Percentiles rank a stretch among this genome's conserved stretches.
Evolutionary conservation across 441 rosid species (phyloP).

Genomic region (Erodium trifolium): DNA sequence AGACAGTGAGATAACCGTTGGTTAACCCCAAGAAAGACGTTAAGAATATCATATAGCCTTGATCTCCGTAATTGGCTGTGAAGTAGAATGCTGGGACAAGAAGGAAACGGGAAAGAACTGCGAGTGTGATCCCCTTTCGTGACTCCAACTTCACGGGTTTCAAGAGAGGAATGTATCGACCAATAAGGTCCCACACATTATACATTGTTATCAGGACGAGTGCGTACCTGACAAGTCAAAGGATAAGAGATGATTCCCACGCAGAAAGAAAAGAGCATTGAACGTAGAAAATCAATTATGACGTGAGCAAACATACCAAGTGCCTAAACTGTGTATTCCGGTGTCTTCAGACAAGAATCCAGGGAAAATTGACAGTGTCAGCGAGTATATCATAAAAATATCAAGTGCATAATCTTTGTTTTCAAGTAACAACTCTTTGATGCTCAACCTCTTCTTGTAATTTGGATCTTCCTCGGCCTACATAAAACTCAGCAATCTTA

Average conservation of each 20-base stretch:
- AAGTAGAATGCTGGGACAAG: slow-evolving; percentile 75
- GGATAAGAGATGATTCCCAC: too few relatives aligned
- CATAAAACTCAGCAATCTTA: background rate
- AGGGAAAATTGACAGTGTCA: slow-evolving; percentile 77
- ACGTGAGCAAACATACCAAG: slow-evolving; percentile 33
- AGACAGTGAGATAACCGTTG: slow-evolving; percentile 80
- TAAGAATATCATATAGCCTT: slow-evolving; percentile 83
- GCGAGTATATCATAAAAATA: slow-evolving; percentile 48
- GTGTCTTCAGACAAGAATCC: slow-evolving; percentile 75
- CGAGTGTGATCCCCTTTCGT: slow-evolving; percentile 40
- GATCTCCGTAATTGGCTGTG: slow-evolving; percentile 78
- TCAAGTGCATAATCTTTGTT: slow-evolving; percentile 49
- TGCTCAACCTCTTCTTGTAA: slow-evolving; percentile 34
- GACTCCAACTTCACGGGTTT: slow-evolving; percentile 54
- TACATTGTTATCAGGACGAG: slow-evolving; percentile 60
- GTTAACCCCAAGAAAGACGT: slow-evolving; percentile 60
- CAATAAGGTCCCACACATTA: slow-evolving; percentile 58
- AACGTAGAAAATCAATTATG: too few relatives aligned
- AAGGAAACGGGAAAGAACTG: slow-evolving; percentile 45
- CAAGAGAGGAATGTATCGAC: slow-evolving; percentile 56
- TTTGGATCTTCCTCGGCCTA: slow-evolving; percentile 38
- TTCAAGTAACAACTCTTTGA: slow-evolving; percentile 42
- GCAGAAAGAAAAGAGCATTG: too few relatives aligned
- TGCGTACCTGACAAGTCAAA: background rate
- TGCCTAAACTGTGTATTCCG: slow-evolving; percentile 47